Conservation (phyloP, 2,329 filamentous ascomycete species). For the Verticillium isaacii region DNA sequence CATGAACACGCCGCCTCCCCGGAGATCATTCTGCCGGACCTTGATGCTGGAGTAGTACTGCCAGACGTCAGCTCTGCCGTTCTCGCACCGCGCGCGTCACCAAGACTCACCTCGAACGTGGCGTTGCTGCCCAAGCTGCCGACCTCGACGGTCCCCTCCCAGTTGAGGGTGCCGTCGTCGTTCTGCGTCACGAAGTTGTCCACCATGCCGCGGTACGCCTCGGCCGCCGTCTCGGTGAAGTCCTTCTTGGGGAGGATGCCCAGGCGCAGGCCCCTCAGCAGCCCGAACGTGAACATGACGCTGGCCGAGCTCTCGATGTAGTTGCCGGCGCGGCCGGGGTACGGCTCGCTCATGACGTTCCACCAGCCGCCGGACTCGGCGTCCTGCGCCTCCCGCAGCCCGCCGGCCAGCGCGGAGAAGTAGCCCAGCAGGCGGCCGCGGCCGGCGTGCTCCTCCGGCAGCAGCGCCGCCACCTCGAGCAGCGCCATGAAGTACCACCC, state of each 20-base stretch:
- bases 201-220: conserved; percentile 29
- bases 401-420: conserved; percentile 33
- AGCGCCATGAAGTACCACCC: conserved; percentile 51
- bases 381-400: conserved; percentile 36
- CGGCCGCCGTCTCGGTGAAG: conserved; percentile 16
- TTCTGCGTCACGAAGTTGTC: conserved; percentile 40
- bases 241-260: conserved; percentile 18
- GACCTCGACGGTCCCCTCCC: conserved; percentile 46
- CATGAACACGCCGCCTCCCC: conserved; percentile 23
- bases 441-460: conserved; percentile 30
- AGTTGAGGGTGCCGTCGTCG: conserved; percentile 42
- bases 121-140: conserved; percentile 45
- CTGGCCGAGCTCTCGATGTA: conserved; percentile 57
- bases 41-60: conserved; percentile 22
- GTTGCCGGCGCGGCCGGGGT: conserved; percentile 44
- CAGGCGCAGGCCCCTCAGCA: conserved; percentile 36
- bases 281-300: conserved; percentile 51
- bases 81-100: no score
- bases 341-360: conserved; percentile 48
- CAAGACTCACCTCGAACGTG: conserved; percentile 38
- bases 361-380: conserved; percentile 47
- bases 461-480: conserved; percentile 42
- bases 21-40: conserved; percentile 20
- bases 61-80: not conserved
- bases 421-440: conserved; percentile 30